Base-by-base conservation (phyloP, 1,284 basidiomycete genomes). In the Irpex sp. region DNA sequence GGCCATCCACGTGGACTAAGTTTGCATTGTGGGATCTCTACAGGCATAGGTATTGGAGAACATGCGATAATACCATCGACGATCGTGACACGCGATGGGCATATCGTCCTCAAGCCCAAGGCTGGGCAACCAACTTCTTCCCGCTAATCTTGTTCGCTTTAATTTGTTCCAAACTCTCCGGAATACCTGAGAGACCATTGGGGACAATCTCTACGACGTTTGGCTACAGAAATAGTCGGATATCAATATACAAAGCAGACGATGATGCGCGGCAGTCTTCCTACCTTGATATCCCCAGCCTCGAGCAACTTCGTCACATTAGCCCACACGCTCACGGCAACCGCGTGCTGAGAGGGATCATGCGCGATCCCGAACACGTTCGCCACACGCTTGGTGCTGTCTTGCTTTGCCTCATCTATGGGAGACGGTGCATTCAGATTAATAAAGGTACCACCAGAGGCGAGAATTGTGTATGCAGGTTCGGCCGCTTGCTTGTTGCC, bases 121-220 rank as follows among this genome's bases (percentile, higher is more conserved):
- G 75, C 21, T 61, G 70, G 0, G 66, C 72, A 40, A 75, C 70
- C 1, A 75, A 66, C 64, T 76, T 76, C 44, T 52, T 57, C 0
- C 67, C 74, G 56, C 71, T 72, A 34, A 76, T 72, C 62, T 70
- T 59, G 31, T 66, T 64, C n/a, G 61, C 63, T 54, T 66, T 62
- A 36, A 76, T 47, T 19, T 67, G 64, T 49, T 69, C 66, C 8
- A 75, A 66, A 0, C 72, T 73, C 5, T 66, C 70, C 3, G 63
- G 65, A 17, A 76, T 71, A 13, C 72, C 72, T 2, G 66, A 66
- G 15, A 76, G 60, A 7, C 75, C 75, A 37, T 65, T 65, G 0
- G 73, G 70, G 13, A 75, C 62, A 19, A 74, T 58, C 66, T 74
- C 71, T 0, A 74, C 70, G 15, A 63, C 63, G 26, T 62, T 62